Conservation (phyloP, 2,329 filamentous ascomycete species). For the Penicillium decumbens region DNA sequence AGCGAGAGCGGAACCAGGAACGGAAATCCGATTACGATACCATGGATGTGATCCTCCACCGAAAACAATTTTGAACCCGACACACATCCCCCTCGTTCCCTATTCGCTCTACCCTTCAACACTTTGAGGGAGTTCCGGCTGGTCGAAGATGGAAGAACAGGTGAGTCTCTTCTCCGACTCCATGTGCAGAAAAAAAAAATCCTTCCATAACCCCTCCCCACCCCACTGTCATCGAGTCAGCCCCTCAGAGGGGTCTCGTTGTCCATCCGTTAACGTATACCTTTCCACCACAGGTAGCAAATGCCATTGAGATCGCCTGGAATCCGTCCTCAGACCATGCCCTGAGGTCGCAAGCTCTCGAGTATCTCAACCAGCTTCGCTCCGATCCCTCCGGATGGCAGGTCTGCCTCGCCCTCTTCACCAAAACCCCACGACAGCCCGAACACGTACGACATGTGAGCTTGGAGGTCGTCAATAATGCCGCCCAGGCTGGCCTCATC, state of each 20-base stretch:
- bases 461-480: conserved; percentile 89
- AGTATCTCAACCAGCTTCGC: conserved; percentile 65
- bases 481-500: conserved; percentile 73
- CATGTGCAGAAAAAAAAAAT: conserved; percentile 6
- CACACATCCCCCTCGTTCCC: conserved; percentile 25
- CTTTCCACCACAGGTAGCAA: conserved; percentile 65
- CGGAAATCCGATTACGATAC: conserved; percentile 26
- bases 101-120: conserved; percentile 21
- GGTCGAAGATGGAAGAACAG: conserved; percentile 46
- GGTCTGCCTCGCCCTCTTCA: conserved; percentile 80
- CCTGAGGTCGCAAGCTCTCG: conserved; percentile 70
- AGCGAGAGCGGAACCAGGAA: conserved; percentile 23
- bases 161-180: conserved; percentile 23
- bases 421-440: conserved; percentile 66
- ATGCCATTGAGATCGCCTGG: conserved; percentile 91
- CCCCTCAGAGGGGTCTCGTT: conserved; percentile 10
- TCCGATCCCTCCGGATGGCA: conserved; percentile 84
- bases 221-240: conserved; percentile 14
- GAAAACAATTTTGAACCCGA: conserved; percentile 26
- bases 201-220: conserved; percentile 8
- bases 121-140: conserved; percentile 33
- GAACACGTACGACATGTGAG: conserved; percentile 85
- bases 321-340: conserved; percentile 70
- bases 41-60: conserved; percentile 22
- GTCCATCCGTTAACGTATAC: conserved; percentile 16